phyloP scores from a whole-genome alignment of 208 protist species.

The Trypanosoma cruzi region DNA sequence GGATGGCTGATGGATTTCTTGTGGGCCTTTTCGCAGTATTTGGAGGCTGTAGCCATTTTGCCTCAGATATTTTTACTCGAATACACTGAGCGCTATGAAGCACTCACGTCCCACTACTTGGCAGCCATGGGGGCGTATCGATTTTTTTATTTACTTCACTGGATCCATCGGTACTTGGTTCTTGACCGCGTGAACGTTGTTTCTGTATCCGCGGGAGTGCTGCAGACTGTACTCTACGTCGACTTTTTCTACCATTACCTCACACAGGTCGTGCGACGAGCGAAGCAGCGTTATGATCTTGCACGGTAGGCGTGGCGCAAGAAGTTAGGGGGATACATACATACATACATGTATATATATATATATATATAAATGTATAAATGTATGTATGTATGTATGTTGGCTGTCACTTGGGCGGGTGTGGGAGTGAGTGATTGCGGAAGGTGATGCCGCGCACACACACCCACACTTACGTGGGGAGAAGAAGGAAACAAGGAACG shows the following conservation, averaged over 20 bases:
- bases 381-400: no score
- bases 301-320: conserved; percentile 36
- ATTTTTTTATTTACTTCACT: conserved; percentile 96
- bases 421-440: background rate
- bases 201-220: conserved; percentile 74
- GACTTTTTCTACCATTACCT: conserved; percentile 98
- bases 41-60: conserved; percentile 96
- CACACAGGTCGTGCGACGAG: conserved; percentile 74
- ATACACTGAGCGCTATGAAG: conserved; percentile 93
- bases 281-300: conserved; percentile 81
- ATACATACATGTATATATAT: no score
- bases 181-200: conserved; percentile 72
- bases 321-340: background rate
- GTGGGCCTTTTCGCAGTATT: conserved; percentile 96
- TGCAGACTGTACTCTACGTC: conserved; percentile 95
- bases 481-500: background rate
- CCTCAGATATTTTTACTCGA: conserved; percentile 97
- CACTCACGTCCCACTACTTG: conserved; percentile 96
- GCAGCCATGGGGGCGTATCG: conserved; percentile 94
- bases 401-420: no score
- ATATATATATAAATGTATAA: no score
- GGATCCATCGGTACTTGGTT: conserved; percentile 87
- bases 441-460: background rate
- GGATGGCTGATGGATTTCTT: conserved; percentile 74
- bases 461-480: background rate